A percentile compares a stretch with the other conserved stretches of the same genome.
Conservation (phyloP, 306 rosid genomes). For the Fragaria vesca region DNA sequence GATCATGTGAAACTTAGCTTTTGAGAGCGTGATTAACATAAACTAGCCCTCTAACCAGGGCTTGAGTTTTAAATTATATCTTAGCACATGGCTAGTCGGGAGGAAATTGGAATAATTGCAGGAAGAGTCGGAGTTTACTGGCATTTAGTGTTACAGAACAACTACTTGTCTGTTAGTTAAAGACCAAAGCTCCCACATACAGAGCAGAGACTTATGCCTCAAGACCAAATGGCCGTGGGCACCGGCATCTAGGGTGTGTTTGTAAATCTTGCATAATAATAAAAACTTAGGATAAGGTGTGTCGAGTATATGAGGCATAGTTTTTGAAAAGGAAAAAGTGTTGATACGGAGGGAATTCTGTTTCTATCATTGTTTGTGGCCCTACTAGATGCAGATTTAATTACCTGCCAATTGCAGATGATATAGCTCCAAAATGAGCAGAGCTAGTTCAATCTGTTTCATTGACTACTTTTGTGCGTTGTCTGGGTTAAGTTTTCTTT, state of each 20-base stretch:
- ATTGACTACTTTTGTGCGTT: background rate
- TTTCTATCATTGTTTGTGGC: background rate
- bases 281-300: background rate
- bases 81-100: background rate
- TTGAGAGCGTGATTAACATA: background rate
- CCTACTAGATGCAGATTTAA: background rate
- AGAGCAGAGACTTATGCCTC: background rate
- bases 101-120: background rate
- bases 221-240: background rate
- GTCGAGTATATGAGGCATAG: background rate
- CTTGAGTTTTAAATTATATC: background rate
- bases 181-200: background rate
- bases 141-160: background rate
- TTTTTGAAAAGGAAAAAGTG: background rate
- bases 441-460: background rate
- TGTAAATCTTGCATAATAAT: background rate
- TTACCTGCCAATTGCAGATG: background rate
- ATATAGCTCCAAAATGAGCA: background rate
- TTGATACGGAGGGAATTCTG: background rate
- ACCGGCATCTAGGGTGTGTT: background rate
- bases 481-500: background rate
- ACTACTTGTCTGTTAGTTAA: background rate
- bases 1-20: background rate
- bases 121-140: background rate
- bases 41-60: background rate